Conservation (phyloP, 352 stramenopile species). For the Lagenidium sp. region DNA sequence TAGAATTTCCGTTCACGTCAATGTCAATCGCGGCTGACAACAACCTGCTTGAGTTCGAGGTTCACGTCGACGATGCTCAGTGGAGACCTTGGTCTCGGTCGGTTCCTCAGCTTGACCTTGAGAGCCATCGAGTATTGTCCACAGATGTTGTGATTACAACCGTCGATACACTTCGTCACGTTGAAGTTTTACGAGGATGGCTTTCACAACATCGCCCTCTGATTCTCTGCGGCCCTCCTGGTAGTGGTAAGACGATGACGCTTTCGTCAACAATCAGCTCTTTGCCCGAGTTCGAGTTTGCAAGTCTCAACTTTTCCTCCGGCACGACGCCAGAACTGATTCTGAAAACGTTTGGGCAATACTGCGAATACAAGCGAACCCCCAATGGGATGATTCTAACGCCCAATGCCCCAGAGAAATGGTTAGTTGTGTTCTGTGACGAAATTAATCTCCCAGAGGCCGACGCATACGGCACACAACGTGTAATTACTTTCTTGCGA, state of each 20-base stretch:
- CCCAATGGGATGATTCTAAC: slow-evolving; percentile 95
- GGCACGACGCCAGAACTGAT: slow-evolving; percentile 98
- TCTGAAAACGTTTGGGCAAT: slow-evolving; percentile 97
- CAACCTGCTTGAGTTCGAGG: slow-evolving; percentile 94
- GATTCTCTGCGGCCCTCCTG: slow-evolving; percentile 97
- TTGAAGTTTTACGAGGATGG: slow-evolving; percentile 97
- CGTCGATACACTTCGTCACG: slow-evolving; percentile 98
- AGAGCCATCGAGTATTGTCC: slow-evolving; percentile 94
- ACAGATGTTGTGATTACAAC: slow-evolving; percentile 99
- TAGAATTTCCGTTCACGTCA: slow-evolving; percentile 75
- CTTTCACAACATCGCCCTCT: slow-evolving; percentile 94
- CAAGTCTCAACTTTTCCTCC: slow-evolving; percentile 99
- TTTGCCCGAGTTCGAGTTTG: slow-evolving; percentile 97
- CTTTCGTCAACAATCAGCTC: slow-evolving; percentile 96
- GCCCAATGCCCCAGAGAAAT: slow-evolving; percentile 92
- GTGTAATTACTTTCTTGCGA: slow-evolving; percentile 99
- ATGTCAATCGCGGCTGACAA: slow-evolving; percentile 45
- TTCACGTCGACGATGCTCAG: slow-evolving; percentile 95
- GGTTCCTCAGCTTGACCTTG: slow-evolving; percentile 97
- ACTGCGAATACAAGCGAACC: slow-evolving; percentile 98
- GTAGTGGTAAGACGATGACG: slow-evolving; percentile 99
- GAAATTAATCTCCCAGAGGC: slow-evolving; percentile 99
- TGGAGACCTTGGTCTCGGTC: slow-evolving; percentile 94
- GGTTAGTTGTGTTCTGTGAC: slow-evolving; percentile 99
- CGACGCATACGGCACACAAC: slow-evolving; percentile 98